Evolutionary conservation across 78 protist genomes (phyloP).

Genomic region (slime mould (Dictyostelium discoideum)): dicty_2.7 NC_007088.5:531001-531500

Average conservation of each 20-base stretch:
- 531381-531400: neutral
- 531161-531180: constrained; percentile 31
- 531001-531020: neutral
- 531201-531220: constrained; percentile 15
- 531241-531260: constrained; percentile 76
- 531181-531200: constrained; percentile 29
- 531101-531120: neutral
- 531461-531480: constrained; percentile 88
- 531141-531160: too few species aligned
- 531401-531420: neutral
- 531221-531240: constrained; percentile 79
- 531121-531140: neutral
- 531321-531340: constrained; percentile 48
- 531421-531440: neutral
- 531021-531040: neutral
- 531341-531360: constrained; percentile 49
- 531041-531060: neutral
- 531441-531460: neutral
- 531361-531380: constrained; percentile 63
- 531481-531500: constrained; percentile 89
- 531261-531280: constrained; percentile 85
- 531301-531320: constrained; percentile 77
- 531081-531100: neutral
- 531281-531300: constrained; percentile 82
- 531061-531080: neutral